phyloP scores from a whole-genome alignment of 768 basidiomycete species.

The Gloeostereum incarnatum region DNA sequence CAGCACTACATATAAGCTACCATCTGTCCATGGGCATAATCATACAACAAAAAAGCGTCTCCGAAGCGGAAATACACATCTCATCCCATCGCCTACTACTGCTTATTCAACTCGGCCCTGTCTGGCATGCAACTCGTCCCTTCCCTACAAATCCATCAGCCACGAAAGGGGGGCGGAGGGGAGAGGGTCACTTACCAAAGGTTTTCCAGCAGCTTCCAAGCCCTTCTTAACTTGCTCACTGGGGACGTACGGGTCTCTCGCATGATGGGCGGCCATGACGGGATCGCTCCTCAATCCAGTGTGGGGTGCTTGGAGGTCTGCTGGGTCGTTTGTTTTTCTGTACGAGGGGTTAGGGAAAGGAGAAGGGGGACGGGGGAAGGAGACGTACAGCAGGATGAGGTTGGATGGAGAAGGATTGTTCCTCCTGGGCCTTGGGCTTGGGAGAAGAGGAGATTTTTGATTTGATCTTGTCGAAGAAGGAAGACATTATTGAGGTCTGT shows the following conservation, averaged over 20 bases:
- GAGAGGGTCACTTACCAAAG: not conserved
- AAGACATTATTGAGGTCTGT: not conserved
- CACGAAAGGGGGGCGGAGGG: not conserved
- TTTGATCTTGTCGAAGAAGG: conserved; percentile 5
- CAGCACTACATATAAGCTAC: too few relatives aligned
- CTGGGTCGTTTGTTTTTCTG: conserved; percentile 32
- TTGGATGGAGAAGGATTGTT: conserved; percentile 24
- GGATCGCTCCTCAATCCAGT: conserved; percentile 9
- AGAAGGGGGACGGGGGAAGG: not conserved
- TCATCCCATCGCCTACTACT: too few relatives aligned
- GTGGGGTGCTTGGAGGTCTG: conserved; percentile 20
- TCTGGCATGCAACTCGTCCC: not conserved
- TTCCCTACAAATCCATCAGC: not conserved
- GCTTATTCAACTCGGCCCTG: not conserved
- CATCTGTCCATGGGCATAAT: too few relatives aligned
- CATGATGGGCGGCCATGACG: conserved; percentile 2
- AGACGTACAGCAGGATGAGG: conserved; percentile 32
- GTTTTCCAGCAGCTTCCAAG: not conserved
- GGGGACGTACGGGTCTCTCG: not conserved
- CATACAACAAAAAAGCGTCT: too few relatives aligned
- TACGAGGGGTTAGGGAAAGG: not conserved
- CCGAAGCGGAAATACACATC: too few relatives aligned
- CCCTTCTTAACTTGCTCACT: not conserved
- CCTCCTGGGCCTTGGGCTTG: conserved; percentile 5
- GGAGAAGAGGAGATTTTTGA: not conserved